Base-by-base conservation (phyloP, 208 protist genomes). In the Strigomonas galati region DNA sequence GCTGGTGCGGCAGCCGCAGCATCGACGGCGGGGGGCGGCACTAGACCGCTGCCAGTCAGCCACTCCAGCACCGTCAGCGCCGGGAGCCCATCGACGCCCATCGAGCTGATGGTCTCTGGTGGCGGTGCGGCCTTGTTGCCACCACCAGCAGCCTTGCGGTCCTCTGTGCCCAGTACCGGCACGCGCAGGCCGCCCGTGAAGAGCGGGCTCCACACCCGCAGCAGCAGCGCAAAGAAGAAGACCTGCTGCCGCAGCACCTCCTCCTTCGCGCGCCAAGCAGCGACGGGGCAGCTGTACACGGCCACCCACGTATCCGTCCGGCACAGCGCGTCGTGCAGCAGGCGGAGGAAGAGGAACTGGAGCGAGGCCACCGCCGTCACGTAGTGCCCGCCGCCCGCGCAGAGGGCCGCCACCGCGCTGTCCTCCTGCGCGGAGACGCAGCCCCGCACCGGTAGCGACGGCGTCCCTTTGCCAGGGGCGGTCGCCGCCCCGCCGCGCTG, bases 191-290 rank as follows among this genome's bases (percentile, higher is more conserved):
- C 79, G 23, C 79, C 84, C 17, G 78, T 79, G 67, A 95, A 95
- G 17, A 95, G 72, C 26, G 89, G 89, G 3, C 82, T 72, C 86
- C 89, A 95, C 4, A 95, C 64, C 37, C 78, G 79, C 17, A 80
- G 31, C 54, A 92, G 89, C 21, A 89, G 52, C 9, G 85, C 61
- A 65, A 95, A 95, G 62, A 91, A 95, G 76, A 95, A 92, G 58
- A 92, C 48, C 65, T 91, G 83, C 71, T 95, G 86, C 9, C 84
- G 76, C 62, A 91, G 67, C 31, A 89, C 73, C 27, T 32, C 27
- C 68, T 88, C 83, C 10, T 82, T 71, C 26, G 68, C 54, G 31
- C 77, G 75, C 79, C 78, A 90, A 55, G 78, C 49, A 21, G 71
- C 71, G 44, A 37, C n/a, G 0, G 72, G 53, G 24, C 72, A 53